phyloP scores from a whole-genome alignment of 2,329 filamentous ascomycete species.

The Leptographium wingfieldii region DNA sequence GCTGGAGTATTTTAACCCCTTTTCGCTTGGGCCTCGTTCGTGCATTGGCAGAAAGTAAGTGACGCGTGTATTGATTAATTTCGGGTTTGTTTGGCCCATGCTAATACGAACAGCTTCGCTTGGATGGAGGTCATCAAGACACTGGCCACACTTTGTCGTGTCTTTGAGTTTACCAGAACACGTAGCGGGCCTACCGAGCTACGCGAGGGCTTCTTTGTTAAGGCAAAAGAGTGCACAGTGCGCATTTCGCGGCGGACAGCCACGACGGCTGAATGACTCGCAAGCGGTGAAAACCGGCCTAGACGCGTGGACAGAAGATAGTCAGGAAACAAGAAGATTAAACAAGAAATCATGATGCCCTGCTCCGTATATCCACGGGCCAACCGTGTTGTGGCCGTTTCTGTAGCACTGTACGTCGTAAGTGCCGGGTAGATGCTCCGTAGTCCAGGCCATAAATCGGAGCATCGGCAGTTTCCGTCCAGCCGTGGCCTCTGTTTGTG shows the following conservation, averaged over 20 bases:
- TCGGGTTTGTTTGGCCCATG: not conserved
- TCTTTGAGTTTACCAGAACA: not conserved
- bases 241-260: not conserved
- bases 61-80: not conserved
- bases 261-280: no score
- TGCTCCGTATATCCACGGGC: no score
- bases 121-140: not conserved
- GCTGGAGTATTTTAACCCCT: not conserved
- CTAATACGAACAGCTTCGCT: not conserved
- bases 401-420: no score
- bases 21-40: not conserved
- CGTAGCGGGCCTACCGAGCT: not conserved
- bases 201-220: not conserved
- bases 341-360: no score
- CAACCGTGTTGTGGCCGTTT: no score
- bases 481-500: no score
- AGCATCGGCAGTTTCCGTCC: no score
- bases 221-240: not conserved
- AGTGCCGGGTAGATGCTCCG: no score
- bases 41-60: not conserved
- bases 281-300: no score
- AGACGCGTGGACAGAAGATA: no score
- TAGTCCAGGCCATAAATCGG: no score
- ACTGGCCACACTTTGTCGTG: not conserved
- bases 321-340: no score